phyloP scores from a whole-genome alignment of 768 basidiomycete genomes.

The Suillus fuscotomentosus region DNA sequence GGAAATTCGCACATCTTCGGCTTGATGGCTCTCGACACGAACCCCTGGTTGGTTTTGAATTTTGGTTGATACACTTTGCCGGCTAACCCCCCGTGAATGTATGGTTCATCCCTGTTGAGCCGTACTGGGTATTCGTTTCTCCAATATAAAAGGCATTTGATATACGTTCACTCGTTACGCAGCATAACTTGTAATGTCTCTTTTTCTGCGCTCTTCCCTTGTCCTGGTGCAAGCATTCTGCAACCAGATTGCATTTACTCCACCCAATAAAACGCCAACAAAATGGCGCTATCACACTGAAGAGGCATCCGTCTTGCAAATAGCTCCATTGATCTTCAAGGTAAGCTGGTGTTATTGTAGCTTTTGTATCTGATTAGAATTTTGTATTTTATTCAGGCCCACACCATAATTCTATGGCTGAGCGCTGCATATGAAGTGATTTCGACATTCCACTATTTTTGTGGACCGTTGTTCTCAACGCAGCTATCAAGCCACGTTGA shows the following conservation, averaged over 20 bases:
- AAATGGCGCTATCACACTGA: conserved; percentile 55
- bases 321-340: conserved; percentile 57
- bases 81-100: not conserved
- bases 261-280: conserved; percentile 52
- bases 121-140: conserved; percentile 1
- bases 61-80: not conserved
- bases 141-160: conserved; percentile 18
- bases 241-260: conserved; percentile 53
- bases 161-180: not conserved
- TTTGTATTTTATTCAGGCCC: conserved; percentile 34
- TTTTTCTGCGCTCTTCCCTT: conserved; percentile 42
- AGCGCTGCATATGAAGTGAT: conserved; percentile 51
- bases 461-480: conserved; percentile 31
- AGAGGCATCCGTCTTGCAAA: conserved; percentile 49
- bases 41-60: not conserved
- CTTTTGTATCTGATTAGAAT: not conserved
- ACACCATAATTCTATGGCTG: conserved; percentile 48
- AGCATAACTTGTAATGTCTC: conserved; percentile 37
- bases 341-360: conserved; percentile 24
- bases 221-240: conserved; percentile 47
- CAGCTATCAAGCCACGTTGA: conserved; percentile 32
- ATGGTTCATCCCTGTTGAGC: not conserved
- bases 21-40: not conserved
- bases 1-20: not conserved
- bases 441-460: conserved; percentile 34